Conservation (phyloP, 257 asterid species). For the Cruciata laevipes region DNA sequence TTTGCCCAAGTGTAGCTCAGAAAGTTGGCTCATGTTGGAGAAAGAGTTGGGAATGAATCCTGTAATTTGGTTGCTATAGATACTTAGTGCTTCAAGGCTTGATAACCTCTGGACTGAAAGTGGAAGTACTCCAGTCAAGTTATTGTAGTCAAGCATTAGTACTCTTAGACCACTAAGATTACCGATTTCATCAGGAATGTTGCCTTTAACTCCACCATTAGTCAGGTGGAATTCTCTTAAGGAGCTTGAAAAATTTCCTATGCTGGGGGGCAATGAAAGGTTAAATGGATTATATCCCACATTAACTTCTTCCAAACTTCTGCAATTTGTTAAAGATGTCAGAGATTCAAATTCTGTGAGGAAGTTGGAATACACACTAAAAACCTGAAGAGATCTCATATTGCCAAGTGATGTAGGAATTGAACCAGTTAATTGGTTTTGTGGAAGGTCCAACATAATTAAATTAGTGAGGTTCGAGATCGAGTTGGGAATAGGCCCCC, state of each 20-base stretch:
- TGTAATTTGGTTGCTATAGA: neutral
- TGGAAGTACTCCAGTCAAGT: constrained; percentile 2
- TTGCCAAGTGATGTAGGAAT: constrained; percentile 2
- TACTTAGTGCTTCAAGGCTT: constrained; percentile 1
- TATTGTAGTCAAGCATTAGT: neutral
- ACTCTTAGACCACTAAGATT: neutral
- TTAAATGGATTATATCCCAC: neutral
- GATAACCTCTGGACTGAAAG: neutral
- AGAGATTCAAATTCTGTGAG: neutral
- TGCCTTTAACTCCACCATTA: neutral
- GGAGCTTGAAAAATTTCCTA: neutral
- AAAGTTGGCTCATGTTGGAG: neutral
- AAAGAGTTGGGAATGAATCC: neutral
- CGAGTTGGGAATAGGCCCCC: neutral
- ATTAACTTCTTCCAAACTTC: neutral
- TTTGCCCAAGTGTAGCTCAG: neutral
- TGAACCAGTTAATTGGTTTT: constrained; percentile 1
- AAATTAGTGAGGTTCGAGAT: neutral
- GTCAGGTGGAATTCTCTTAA: neutral
- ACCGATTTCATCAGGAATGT: constrained; percentile 11
- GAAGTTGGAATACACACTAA: neutral
- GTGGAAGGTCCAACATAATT: neutral
- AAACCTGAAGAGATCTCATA: neutral
- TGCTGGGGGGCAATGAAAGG: no score
- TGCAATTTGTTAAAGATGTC: neutral